Evolutionary conservation across 371 early-diverging fungal species (phyloP).

Genomic region (Lichtheimia hyalospora): DNA sequence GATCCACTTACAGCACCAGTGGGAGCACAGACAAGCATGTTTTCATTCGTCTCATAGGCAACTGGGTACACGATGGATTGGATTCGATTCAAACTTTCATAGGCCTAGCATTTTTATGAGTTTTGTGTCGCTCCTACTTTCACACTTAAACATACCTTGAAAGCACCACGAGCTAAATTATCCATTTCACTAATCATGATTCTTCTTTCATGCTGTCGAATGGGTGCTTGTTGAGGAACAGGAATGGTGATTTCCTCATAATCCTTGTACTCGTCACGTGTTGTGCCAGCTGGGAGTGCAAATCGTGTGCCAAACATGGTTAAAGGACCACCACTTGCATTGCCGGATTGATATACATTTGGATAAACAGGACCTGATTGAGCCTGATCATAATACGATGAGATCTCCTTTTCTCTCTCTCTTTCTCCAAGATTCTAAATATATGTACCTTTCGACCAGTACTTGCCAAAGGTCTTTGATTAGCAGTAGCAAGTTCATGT

Average conservation of each 20-base stretch:
- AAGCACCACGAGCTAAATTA: conserved; percentile 72
- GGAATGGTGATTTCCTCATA: conserved; percentile 87
- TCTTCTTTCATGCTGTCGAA: conserved; percentile 55
- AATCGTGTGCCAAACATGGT: conserved; percentile 66
- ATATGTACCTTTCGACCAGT: conserved; percentile 29
- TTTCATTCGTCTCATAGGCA: conserved; percentile 93
- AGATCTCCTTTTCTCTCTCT: background rate
- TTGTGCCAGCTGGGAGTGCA: conserved; percentile 73
- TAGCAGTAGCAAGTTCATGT: conserved; percentile 44
- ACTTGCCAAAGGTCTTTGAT: conserved; percentile 40
- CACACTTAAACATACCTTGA: conserved; percentile 48
- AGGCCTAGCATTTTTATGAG: conserved; percentile 47
- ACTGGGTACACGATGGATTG: conserved; percentile 95
- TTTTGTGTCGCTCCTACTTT: background rate
- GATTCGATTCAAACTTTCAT: conserved; percentile 87
- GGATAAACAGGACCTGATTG: conserved; percentile 46
- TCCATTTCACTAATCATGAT: conserved; percentile 70
- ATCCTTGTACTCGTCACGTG: conserved; percentile 62
- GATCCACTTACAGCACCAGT: conserved; percentile 89
- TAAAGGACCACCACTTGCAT: conserved; percentile 54
- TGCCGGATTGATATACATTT: conserved; percentile 59
- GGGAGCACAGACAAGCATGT: conserved; percentile 99
- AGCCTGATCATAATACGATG: conserved; percentile 4
- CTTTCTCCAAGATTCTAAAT: too few species aligned
- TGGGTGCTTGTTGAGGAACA: conserved; percentile 60